phyloP scores from a whole-genome alignment of 306 rosid species.

The Vigna nakashimae region DNA sequence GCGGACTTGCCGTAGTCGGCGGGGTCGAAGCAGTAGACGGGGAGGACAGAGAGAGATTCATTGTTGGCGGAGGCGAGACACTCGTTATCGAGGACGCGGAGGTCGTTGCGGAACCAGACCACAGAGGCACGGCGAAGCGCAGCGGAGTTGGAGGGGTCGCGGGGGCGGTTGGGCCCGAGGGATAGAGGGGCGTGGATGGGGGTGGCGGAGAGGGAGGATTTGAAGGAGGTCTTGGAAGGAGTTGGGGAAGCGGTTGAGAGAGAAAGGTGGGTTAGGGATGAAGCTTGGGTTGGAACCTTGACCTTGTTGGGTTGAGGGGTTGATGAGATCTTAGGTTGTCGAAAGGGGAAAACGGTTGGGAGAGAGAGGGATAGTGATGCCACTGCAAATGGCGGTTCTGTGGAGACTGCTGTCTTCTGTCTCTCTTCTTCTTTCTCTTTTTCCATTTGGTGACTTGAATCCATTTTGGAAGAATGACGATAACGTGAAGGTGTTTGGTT shows the following conservation, averaged over 20 bases:
- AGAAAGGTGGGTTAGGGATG: constrained; percentile 77
- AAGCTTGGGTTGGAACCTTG: constrained; percentile 84
- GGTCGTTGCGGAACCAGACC: constrained; percentile 94
- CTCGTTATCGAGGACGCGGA: constrained; percentile 87
- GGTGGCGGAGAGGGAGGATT: constrained; percentile 73
- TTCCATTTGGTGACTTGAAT: constrained; percentile 31
- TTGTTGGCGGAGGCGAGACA: constrained; percentile 74
- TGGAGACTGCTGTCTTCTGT: constrained; percentile 30
- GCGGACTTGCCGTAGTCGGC: constrained; percentile 85
- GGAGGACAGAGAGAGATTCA: constrained; percentile 83
- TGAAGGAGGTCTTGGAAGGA: constrained; percentile 67
- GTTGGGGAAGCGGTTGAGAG: constrained; percentile 57
- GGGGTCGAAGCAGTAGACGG: constrained; percentile 95
- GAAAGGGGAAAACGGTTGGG: constrained; percentile 58
- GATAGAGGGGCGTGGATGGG: constrained; percentile 77
- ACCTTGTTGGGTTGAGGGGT: constrained; percentile 60
- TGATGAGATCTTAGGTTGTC: constrained; percentile 61
- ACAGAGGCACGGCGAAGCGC: constrained; percentile 84
- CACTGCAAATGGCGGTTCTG: constrained; percentile 56
- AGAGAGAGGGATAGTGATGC: constrained; percentile 81
- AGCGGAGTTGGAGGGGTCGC: constrained; percentile 81
- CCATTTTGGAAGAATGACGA: constrained; percentile 51
- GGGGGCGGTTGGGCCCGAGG: constrained; percentile 78
- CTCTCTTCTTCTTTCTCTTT: constrained; percentile 52
- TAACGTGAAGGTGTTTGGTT: background rate